phyloP scores from a whole-genome alignment of 1,284 basidiomycete species.

The Schizophyllum commune region DNA sequence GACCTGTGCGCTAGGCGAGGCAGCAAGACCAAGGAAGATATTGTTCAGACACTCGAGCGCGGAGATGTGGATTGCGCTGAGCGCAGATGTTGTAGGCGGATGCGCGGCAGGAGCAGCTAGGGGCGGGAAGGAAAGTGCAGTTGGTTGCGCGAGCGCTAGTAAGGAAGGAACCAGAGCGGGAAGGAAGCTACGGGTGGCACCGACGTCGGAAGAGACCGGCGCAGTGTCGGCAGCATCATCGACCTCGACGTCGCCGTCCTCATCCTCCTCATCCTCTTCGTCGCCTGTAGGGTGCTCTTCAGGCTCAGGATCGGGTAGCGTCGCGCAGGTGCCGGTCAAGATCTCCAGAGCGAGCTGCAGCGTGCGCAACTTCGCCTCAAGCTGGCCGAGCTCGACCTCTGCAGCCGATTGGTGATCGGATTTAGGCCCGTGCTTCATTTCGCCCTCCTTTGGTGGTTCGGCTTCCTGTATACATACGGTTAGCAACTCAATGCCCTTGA shows the following conservation, averaged over 20 bases:
- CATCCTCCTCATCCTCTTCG: slow-evolving; percentile 21
- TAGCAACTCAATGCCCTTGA: neutral
- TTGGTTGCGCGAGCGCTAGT: slow-evolving; percentile 62
- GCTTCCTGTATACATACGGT: slow-evolving; percentile 2
- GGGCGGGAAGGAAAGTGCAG: slow-evolving; percentile 75
- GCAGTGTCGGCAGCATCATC: slow-evolving; percentile 13
- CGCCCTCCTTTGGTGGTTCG: slow-evolving; percentile 39
- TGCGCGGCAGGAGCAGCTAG: slow-evolving; percentile 59
- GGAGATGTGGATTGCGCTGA: slow-evolving; percentile 74
- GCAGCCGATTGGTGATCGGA: slow-evolving; percentile 65
- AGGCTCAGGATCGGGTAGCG: slow-evolving; percentile 65
- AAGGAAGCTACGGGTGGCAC: slow-evolving; percentile 24
- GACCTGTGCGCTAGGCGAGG: slow-evolving; percentile 31
- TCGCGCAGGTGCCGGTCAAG: slow-evolving; percentile 82
- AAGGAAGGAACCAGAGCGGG: slow-evolving; percentile 54
- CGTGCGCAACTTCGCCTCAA: slow-evolving; percentile 69
- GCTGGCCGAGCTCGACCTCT: slow-evolving; percentile 64
- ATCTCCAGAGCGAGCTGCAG: slow-evolving; percentile 80
- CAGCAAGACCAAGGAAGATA: slow-evolving; percentile 70
- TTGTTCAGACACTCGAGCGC: slow-evolving; percentile 91
- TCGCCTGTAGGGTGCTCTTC: slow-evolving; percentile 18
- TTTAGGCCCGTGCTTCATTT: slow-evolving; percentile 53
- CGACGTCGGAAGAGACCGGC: slow-evolving; percentile 10
- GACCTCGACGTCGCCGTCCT: slow-evolving; percentile 27
- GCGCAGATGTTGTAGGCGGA: slow-evolving; percentile 78